Conservation (phyloP, 768 basidiomycete species). For the Podaxis sp. region DNA sequence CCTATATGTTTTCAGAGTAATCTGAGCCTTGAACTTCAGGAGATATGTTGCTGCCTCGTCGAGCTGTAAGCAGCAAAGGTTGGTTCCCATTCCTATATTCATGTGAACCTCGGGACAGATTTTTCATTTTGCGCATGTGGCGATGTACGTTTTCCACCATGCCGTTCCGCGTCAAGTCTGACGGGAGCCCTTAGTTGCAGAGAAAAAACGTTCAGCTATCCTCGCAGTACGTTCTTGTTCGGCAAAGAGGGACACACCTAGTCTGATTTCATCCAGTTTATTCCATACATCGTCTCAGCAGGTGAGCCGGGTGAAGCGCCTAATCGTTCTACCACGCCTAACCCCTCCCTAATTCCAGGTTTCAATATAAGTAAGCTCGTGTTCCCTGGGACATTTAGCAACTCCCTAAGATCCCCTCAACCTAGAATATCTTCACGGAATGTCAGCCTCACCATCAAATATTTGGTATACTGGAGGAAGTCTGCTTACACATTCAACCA, state of each 20-base stretch:
- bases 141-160: not conserved
- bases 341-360: not conserved
- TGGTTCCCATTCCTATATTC: not conserved
- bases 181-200: not conserved
- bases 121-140: slow-evolving; percentile 11
- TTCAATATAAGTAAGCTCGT: not conserved
- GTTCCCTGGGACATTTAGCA: not conserved
- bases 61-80: not conserved
- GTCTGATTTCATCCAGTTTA: not conserved
- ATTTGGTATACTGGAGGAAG: not conserved
- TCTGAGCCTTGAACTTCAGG: not conserved
- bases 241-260: too few relatives aligned
- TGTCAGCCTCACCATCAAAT: not conserved
- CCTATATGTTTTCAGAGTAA: not conserved
- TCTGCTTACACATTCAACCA: not conserved
- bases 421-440: not conserved
- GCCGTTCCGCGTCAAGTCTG: not conserved
- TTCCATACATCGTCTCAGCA: slow-evolving; percentile 1
- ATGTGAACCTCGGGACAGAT: not conserved
- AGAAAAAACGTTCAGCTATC: not conserved
- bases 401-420: not conserved
- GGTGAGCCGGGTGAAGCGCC: not conserved
- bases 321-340: not conserved
- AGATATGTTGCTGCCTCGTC: not conserved
- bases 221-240: not conserved